These are phyloP conservation scores for Metroxylon sagu DNA, from an alignment of 176 grass and related monocot species.

Conservation along the genomic window DNA sequence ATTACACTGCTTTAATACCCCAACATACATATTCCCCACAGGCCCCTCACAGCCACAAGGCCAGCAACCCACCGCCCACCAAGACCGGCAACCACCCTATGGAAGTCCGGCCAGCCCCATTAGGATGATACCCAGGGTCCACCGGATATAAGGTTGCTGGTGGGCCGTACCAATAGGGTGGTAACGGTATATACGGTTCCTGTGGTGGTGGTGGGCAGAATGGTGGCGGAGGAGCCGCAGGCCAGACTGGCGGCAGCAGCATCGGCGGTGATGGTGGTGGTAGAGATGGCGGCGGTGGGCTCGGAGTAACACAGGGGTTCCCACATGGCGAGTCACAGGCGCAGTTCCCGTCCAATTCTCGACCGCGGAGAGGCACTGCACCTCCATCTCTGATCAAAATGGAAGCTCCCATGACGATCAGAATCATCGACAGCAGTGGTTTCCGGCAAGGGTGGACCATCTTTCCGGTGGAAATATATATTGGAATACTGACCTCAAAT, in stretches of 20 bases:
- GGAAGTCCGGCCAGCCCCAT: constrained; percentile 3
- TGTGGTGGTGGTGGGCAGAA: constrained; percentile 23
- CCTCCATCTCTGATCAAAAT: not conserved
- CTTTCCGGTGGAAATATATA: no score
- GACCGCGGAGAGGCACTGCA: not conserved
- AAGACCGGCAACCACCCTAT: constrained; percentile 2
- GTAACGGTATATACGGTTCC: constrained; percentile 28
- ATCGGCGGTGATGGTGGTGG: constrained; percentile 31
- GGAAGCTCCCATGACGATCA: not conserved
- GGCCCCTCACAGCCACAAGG: constrained; percentile 26
- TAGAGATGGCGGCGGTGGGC: constrained; percentile 43
- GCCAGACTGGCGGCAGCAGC: constrained; percentile 2
- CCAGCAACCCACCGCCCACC: not conserved
- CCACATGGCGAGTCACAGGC: constrained; percentile 50
- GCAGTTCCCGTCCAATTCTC: constrained; percentile 18
- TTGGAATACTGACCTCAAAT: no score
- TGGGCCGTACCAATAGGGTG: constrained; percentile 34
- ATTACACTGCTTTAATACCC: not conserved
- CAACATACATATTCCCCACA: not conserved
- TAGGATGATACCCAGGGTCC: constrained; percentile 45
- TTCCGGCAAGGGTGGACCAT: not conserved
- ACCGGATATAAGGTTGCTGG: constrained; percentile 55
- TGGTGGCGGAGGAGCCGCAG: constrained; percentile 26
- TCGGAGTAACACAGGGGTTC: constrained; percentile 42
- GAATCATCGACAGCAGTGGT: not conserved